Conservation (phyloP, 495 filamentous ascomycete genomes). For the Lichenothelia convexa region DNA sequence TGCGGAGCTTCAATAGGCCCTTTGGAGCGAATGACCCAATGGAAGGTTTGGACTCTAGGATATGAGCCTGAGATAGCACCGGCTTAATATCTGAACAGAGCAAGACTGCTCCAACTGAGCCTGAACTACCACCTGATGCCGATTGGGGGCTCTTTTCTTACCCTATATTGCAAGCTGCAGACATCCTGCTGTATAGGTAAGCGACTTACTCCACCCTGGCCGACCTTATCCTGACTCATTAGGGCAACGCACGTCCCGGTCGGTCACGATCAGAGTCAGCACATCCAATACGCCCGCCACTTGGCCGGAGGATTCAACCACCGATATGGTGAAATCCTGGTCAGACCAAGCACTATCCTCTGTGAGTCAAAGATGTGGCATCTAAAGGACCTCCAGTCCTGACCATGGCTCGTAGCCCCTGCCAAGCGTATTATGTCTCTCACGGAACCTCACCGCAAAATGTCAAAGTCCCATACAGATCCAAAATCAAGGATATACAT, state of each 20-base stretch:
- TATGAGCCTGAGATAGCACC: no score
- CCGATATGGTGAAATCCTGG: slow-evolving; percentile 42
- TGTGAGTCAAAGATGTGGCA: slow-evolving; percentile 32
- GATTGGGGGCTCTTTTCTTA: slow-evolving; percentile 93
- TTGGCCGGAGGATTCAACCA: slow-evolving; percentile 73
- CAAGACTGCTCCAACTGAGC: slow-evolving; percentile 43
- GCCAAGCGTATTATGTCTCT: slow-evolving; percentile 82
- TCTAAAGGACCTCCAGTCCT: slow-evolving; percentile 1
- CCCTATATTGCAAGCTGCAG: slow-evolving; percentile 86
- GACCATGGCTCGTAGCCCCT: slow-evolving; percentile 30
- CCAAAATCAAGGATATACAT: slow-evolving; percentile 61
- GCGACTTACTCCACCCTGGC: no score
- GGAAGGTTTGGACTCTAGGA: no score
- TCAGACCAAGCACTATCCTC: slow-evolving; percentile 53
- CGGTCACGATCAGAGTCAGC: slow-evolving; percentile 81
- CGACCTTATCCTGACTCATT: slow-evolving; percentile 14
- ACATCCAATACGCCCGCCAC: slow-evolving; percentile 79
- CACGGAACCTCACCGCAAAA: slow-evolving; percentile 54
- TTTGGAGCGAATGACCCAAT: slow-evolving; percentile 89
- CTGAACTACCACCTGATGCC: slow-evolving; percentile 36
- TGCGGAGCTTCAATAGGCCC: slow-evolving; percentile 80
- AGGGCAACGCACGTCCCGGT: slow-evolving; percentile 90
- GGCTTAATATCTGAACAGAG: no score
- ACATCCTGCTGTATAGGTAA: slow-evolving; percentile 75
- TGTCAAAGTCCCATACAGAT: slow-evolving; percentile 75